These are phyloP conservation scores for Aspergillus mulundensis DNA, from an alignment of 495 filamentous ascomycete genomes.

Conservation along the genomic window DNA sequence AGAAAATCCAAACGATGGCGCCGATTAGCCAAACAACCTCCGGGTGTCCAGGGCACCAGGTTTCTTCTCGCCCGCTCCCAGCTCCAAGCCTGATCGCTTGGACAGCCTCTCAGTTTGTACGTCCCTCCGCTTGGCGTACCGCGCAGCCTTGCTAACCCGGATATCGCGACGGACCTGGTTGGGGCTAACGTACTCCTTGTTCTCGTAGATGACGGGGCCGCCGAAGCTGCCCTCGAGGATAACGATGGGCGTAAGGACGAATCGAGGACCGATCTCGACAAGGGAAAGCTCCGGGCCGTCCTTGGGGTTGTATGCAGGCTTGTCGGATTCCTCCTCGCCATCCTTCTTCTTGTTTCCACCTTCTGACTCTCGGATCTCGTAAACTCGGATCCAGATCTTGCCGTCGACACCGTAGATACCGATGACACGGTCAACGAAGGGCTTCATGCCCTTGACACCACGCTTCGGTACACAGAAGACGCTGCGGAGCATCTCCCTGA, in stretches of 20 bases:
- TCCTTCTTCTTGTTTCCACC: constrained; percentile 32
- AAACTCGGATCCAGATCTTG: constrained; percentile 95
- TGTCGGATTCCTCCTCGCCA: constrained; percentile 31
- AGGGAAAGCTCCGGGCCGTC: constrained; percentile 68
- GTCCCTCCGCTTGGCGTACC: constrained; percentile 70
- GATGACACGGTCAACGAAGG: constrained; percentile 93
- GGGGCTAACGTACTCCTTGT: constrained; percentile 94
- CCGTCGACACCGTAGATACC: constrained; percentile 88
- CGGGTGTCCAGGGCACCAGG: constrained; percentile 73
- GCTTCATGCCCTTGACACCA: constrained; percentile 81
- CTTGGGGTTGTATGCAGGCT: constrained; percentile 32
- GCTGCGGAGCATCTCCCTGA: constrained; percentile 75
- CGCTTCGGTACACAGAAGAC: constrained; percentile 89
- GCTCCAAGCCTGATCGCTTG: constrained; percentile 71
- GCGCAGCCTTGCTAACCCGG: constrained; percentile 65
- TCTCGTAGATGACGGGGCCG: constrained; percentile 96
- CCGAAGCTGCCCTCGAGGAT: constrained; percentile 95
- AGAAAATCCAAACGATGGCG: constrained; percentile 19
- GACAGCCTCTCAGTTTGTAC: constrained; percentile 63
- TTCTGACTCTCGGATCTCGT: constrained; percentile 88
- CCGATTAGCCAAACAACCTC: constrained; percentile 68
- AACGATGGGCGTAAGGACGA: constrained; percentile 92
- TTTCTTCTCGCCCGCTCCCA: constrained; percentile 61
- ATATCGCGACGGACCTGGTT: constrained; percentile 88
- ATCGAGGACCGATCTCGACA: constrained; percentile 91